These are phyloP conservation scores for Silene coronaria DNA, from an alignment of 179 eudicot genomes.

Conservation along the genomic window DNA sequence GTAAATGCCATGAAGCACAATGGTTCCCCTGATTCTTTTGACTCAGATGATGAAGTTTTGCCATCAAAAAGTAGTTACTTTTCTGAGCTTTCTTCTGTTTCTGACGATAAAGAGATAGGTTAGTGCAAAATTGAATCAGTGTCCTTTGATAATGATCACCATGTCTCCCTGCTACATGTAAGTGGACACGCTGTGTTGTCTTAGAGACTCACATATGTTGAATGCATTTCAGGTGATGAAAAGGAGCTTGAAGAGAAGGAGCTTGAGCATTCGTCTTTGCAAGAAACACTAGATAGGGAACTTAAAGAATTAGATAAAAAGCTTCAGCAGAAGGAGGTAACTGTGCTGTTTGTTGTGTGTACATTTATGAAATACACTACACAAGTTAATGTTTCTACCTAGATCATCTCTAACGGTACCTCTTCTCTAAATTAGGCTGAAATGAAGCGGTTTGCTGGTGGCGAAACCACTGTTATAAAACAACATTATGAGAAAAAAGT, in stretches of 20 bases:
- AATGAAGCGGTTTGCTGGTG: slow-evolving; percentile 67
- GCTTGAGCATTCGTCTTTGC: slow-evolving; percentile 84
- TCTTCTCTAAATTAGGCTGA: slow-evolving; percentile 56
- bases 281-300: slow-evolving; percentile 77
- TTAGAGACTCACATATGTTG: not conserved
- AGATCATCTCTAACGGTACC: not conserved
- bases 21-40: slow-evolving; percentile 41
- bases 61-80: slow-evolving; percentile 37
- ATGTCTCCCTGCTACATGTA: not conserved
- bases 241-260: slow-evolving; percentile 58
- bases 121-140: slow-evolving; percentile 12
- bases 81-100: slow-evolving; percentile 34
- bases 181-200: not conserved
- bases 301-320: slow-evolving; percentile 79
- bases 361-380: not conserved
- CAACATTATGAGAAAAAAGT: slow-evolving; percentile 94
- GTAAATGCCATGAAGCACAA: slow-evolving; percentile 32
- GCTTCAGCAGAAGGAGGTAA: slow-evolving; percentile 91
- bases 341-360: not conserved
- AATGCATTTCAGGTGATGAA: slow-evolving; percentile 51
- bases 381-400: not conserved
- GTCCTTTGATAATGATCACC: not conserved
- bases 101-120: slow-evolving; percentile 56
- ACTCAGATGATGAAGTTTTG: slow-evolving; percentile 53
- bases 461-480: slow-evolving; percentile 68